Conservation (phyloP, 352 stramenopile genomes). For the Blastocystis sp. region DNA sequence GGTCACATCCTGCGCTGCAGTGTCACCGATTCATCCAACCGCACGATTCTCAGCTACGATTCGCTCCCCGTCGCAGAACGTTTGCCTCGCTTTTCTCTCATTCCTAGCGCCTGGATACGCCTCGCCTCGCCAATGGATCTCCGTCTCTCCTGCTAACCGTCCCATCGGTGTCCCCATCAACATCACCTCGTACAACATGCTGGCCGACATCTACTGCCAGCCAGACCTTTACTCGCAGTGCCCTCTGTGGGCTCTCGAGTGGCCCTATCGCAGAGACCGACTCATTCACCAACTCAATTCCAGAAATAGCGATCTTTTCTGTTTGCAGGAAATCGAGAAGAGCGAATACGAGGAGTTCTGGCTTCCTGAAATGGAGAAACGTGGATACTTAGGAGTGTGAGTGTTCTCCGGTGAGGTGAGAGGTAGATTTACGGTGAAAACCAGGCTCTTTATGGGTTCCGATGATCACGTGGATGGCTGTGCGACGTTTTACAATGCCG, state of each 20-base stretch:
- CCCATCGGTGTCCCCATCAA: neutral
- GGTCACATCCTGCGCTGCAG: conserved; percentile 13
- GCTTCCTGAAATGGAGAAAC: conserved; percentile 84
- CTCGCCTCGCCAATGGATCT: neutral
- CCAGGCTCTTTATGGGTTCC: conserved; percentile 88
- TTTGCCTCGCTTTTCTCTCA: neutral
- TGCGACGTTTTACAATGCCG: conserved; percentile 91
- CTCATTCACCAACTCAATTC: conserved; percentile 80
- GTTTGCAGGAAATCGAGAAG: conserved; percentile 94
- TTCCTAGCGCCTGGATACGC: neutral
- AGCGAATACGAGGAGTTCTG: conserved; percentile 96
- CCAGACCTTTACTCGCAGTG: conserved; percentile 90
- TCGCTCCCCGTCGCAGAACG: neutral
- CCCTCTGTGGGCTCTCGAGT: conserved; percentile 89
- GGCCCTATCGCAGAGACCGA: conserved; percentile 86
- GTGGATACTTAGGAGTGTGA: conserved; percentile 91
- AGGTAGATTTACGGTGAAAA: conserved; percentile 87
- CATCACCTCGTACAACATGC: conserved; percentile 76
- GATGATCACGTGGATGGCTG: conserved; percentile 95
- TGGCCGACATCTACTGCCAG: conserved; percentile 83
- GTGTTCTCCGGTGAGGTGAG: neutral
- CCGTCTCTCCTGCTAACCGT: neutral
- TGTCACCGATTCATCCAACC: neutral
- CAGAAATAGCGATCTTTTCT: conserved; percentile 89
- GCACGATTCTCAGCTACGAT: neutral